Base-by-base conservation (phyloP, 2,329 filamentous ascomycete genomes). In the Coccinonectria pachysandricola region DNA sequence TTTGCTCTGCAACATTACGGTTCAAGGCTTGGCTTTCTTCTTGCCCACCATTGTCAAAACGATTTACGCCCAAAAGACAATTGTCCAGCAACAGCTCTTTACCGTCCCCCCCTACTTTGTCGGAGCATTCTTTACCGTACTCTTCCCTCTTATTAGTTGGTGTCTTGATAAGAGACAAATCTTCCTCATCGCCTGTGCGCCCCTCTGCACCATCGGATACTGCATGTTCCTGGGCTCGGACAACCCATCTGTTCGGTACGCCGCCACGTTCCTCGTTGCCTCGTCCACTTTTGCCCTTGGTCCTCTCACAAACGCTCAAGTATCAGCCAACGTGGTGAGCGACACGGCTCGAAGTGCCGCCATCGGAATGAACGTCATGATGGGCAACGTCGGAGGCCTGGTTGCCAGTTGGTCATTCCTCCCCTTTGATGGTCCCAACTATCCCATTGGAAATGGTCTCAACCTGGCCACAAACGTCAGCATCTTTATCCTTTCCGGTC, bases 21-120 rank as follows among this genome's bases (percentile, higher is more conserved):
- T 82, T 4, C 75, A 81, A 45, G 77, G 77, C 5, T 59, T 82
- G 4, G 71, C 71, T 4, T 80, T 81, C 60, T 84, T 83, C 54
- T 57, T 68, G 0, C 78, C 78, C 0, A 82, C 76, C 0, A 81
- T 84, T 37, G 73, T 83, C 23, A 53, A 54, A 18, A 78, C 68
- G 11, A 80, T 83, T 43, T 82, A 81, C 43, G 72, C 74, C 0
- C 42, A 62, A 10, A 10, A 7, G 7, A 19, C 17, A 7, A 19
- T 10, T 7, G 17, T 19, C 10, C 17, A 10, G 10, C 6, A 56
- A 57, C 17, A 19, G 17, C 17, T 19, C 17, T 19, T 7, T 37
- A 81, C 76, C 0, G 77, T 81, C 0, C 79, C 78, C 0, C 77
- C 77, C 0, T 82, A 82, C 42, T 53, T 75, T 1, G 69, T 81